phyloP scores from a whole-genome alignment of 2,329 filamentous ascomycete species.

The Pseudopithomyces chartarum region DNA sequence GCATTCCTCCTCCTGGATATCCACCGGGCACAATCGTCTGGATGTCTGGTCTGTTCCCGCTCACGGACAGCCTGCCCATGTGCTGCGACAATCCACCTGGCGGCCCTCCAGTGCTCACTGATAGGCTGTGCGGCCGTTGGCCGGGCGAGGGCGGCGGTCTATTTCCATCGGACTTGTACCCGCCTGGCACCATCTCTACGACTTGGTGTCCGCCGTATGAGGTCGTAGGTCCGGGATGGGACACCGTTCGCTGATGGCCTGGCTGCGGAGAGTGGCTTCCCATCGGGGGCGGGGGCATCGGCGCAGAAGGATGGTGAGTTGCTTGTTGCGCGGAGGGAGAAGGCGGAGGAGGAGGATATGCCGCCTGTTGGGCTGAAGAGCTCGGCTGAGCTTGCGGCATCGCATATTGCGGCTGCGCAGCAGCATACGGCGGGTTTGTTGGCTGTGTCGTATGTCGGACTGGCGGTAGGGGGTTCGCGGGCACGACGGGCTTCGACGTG shows the following conservation, averaged over 20 bases:
- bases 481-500: conserved; percentile 45
- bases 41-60: conserved; percentile 50
- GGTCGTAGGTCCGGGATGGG: conserved; percentile 23
- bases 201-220: conserved; percentile 41
- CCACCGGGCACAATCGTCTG: conserved; percentile 40
- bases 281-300: conserved; percentile 39
- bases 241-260: conserved; percentile 29
- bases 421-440: conserved; percentile 22
- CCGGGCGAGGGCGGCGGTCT: conserved; percentile 40
- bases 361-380: too few relatives aligned
- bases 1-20: conserved; percentile 44
- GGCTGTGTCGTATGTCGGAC: conserved; percentile 35
- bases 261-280: conserved; percentile 31
- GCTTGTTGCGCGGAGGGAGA: conserved; percentile 20
- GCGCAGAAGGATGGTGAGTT: conserved; percentile 35
- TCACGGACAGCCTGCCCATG: conserved; percentile 55
- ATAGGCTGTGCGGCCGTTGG: conserved; percentile 39
- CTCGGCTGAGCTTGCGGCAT: conserved; percentile 29
- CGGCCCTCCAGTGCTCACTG: conserved; percentile 27
- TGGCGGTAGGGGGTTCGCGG: conserved; percentile 23
- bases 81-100: conserved; percentile 45
- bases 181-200: conserved; percentile 51
- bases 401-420: conserved; percentile 29
- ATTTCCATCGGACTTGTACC: conserved; percentile 20
- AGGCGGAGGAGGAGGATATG: not conserved